Conservation (phyloP, 2,329 filamentous ascomycete genomes). For the Exophiala phaeomuriformis region DNA sequence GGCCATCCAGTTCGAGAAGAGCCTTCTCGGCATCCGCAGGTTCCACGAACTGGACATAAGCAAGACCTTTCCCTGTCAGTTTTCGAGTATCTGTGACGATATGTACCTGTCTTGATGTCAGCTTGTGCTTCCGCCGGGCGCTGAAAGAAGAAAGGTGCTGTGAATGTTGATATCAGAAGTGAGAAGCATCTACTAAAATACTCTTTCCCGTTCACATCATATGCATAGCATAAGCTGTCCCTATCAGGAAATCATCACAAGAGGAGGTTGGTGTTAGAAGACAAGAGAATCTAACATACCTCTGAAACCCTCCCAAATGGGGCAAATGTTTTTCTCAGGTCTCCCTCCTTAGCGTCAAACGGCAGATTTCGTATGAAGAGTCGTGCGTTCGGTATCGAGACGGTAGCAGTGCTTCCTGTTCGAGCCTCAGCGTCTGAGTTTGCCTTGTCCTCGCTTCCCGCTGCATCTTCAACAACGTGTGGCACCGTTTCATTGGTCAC, state of each 20-base stretch:
- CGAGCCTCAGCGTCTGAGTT: not conserved
- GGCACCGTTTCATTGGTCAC: slow-evolving; percentile 16
- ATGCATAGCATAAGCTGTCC: slow-evolving; percentile 97
- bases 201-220: slow-evolving; percentile 87
- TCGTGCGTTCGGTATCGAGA: slow-evolving; percentile 51
- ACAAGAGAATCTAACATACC: slow-evolving; percentile 53
- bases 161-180: slow-evolving; percentile 54
- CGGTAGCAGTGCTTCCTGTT: slow-evolving; percentile 17
- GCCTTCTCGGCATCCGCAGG: slow-evolving; percentile 68
- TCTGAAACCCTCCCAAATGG: slow-evolving; percentile 73
- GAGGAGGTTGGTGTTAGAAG: slow-evolving; percentile 28
- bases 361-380: slow-evolving; percentile 85
- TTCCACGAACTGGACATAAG: slow-evolving; percentile 72
- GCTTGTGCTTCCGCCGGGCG: slow-evolving; percentile 28
- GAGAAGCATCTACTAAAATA: slow-evolving; percentile 99
- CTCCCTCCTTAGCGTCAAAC: slow-evolving; percentile 69
- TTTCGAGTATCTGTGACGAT: slow-evolving; percentile 64
- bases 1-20: slow-evolving; percentile 71
- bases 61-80: slow-evolving; percentile 79
- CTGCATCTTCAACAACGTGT: slow-evolving; percentile 22
- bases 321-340: slow-evolving; percentile 63
- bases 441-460: slow-evolving; percentile 2
- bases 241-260: slow-evolving; percentile 99
- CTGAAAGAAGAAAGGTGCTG: slow-evolving; percentile 22
- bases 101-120: slow-evolving; percentile 64